Conservation (phyloP, 2,329 filamentous ascomycete species). For the Aspergillus sclerotialis region DNA sequence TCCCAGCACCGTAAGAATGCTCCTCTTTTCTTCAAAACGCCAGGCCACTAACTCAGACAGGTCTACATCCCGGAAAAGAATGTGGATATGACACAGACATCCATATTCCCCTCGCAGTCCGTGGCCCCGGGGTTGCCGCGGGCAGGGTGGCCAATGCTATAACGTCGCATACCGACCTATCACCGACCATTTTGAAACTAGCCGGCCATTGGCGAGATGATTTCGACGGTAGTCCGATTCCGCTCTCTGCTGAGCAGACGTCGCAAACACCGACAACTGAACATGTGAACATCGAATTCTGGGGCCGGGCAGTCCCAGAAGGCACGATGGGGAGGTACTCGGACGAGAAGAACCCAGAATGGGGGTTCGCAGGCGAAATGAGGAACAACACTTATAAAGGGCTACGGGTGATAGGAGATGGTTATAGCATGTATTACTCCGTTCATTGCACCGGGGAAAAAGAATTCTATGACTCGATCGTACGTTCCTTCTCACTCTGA, state of each 20-base stretch:
- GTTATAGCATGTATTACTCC: constrained; percentile 27
- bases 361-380: too few relatives aligned
- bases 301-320: constrained; percentile 35
- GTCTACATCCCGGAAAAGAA: constrained; percentile 49
- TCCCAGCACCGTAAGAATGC: too few relatives aligned
- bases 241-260: constrained; percentile 20
- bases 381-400: constrained; percentile 31
- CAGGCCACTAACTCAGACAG: too few relatives aligned
- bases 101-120: constrained; percentile 50
- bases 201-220: constrained; percentile 35
- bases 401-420: constrained; percentile 22
- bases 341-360: too few relatives aligned
- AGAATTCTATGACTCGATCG: constrained; percentile 23
- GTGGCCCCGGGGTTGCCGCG: constrained; percentile 47
- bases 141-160: constrained; percentile 36
- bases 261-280: constrained; percentile 32
- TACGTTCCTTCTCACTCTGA: constrained; percentile 5
- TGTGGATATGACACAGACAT: constrained; percentile 53
- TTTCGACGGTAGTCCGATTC: constrained; percentile 51
- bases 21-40: too few relatives aligned
- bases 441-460: constrained; percentile 30
- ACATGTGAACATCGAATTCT: constrained; percentile 53
- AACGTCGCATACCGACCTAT: constrained; percentile 56
- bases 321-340: too few relatives aligned
- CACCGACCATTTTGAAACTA: constrained; percentile 50